Percentiles rank a stretch among this genome's conserved stretches.
Evolutionary conservation across 2,329 filamentous ascomycete species (phyloP).

Genomic region (Peltaster fructicola): DNA sequence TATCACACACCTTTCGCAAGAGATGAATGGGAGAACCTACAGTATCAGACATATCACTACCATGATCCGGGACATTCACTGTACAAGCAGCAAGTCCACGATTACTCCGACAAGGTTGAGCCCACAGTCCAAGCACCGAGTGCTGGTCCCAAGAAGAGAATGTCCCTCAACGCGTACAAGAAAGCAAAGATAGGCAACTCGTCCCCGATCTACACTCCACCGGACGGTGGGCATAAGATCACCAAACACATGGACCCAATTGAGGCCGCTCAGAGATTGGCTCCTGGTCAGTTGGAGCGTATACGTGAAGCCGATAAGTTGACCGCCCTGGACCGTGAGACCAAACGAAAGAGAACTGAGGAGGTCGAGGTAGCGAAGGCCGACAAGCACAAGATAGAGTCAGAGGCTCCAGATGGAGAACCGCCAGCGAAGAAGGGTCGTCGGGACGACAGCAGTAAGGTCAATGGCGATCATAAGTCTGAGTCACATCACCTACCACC

Average conservation of each 20-base stretch:
- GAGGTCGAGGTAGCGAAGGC: constrained; percentile 6
- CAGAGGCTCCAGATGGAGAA: constrained; percentile 1
- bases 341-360: too few species aligned
- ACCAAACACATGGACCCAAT: constrained; percentile 9
- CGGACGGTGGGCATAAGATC: too few species aligned
- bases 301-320: too few species aligned
- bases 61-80: constrained; percentile 32
- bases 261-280: constrained; percentile 7
- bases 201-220: constrained; percentile 13
- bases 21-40: constrained; percentile 37
- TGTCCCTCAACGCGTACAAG: constrained; percentile 43
- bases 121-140: constrained; percentile 19
- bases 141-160: constrained; percentile 39
- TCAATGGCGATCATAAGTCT: too few species aligned
- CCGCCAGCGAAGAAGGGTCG: constrained; percentile 1
- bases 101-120: constrained; percentile 11
- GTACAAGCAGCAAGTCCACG: constrained; percentile 12
- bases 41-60: constrained; percentile 44
- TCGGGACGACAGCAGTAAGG: too few species aligned
- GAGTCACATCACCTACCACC: constrained; percentile 9
- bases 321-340: too few species aligned
- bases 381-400: too few species aligned
- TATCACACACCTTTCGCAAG: constrained; percentile 33
- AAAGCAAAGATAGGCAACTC: constrained; percentile 31
- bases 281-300: too few species aligned